These are phyloP conservation scores for Suhomyces canberraensis DNA, from an alignment of 805 yeast species.

Conservation along the genomic window DNA sequence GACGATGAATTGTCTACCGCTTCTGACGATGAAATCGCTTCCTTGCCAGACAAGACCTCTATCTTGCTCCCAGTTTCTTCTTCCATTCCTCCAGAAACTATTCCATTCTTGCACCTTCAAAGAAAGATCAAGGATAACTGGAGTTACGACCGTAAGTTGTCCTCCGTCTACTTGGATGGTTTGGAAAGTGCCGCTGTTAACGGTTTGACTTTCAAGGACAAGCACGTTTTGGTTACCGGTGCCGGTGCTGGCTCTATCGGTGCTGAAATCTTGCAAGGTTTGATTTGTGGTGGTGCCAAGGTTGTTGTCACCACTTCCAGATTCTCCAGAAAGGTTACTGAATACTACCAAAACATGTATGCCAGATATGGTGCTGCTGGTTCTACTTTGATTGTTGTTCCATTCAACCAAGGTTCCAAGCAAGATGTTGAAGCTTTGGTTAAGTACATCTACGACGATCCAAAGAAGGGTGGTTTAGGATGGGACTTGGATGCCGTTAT, in stretches of 20 bases:
- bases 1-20: slow-evolving; percentile 44
- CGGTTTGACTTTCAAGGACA: slow-evolving; percentile 86
- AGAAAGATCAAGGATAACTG: slow-evolving; percentile 74
- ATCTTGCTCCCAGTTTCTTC: slow-evolving; percentile 73
- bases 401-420: slow-evolving; percentile 97
- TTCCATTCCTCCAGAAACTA: slow-evolving; percentile 72
- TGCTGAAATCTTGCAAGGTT: slow-evolving; percentile 92
- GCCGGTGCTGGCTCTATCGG: slow-evolving; percentile 99
- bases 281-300: slow-evolving; percentile 96
- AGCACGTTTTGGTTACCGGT: slow-evolving; percentile 90
- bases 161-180: slow-evolving; percentile 80
- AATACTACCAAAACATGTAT: slow-evolving; percentile 91
- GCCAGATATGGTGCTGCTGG: slow-evolving; percentile 92
- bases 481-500: slow-evolving; percentile 96
- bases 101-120: slow-evolving; percentile 93
- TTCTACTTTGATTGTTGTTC: slow-evolving; percentile 90
- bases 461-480: slow-evolving; percentile 85
- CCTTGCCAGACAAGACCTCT: slow-evolving; percentile 69
- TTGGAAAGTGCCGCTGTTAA: slow-evolving; percentile 92
- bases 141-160: slow-evolving; percentile 77
- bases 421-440: slow-evolving; percentile 87
- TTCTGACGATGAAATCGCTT: slow-evolving; percentile 75
- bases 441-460: slow-evolving; percentile 78
- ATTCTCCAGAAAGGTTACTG: slow-evolving; percentile 90
- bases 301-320: slow-evolving; percentile 95